Base-by-base conservation (phyloP, 2,329 filamentous ascomycete species). In the Sporothrix curviconia region DNA sequence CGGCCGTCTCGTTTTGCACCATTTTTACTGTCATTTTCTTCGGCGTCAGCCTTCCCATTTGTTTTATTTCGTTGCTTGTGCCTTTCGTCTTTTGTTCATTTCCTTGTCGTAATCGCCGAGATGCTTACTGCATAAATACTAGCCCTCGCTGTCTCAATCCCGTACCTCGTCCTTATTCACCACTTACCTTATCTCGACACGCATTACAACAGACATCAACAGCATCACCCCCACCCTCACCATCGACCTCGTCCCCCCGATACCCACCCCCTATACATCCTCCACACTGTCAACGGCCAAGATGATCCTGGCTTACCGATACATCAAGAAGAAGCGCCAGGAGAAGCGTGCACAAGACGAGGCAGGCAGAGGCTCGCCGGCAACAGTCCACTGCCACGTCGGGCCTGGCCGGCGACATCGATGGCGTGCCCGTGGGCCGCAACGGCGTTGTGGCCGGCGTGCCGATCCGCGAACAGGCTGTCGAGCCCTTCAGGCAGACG, bases 241-340 rank as follows among this genome's bases (percentile, higher is more conserved):
- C 36, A 30, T 34, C 24, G 39, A n/a, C 14, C 8, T 34, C 6
- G 28, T 15, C 15, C 9, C 30, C n/a, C 7, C 19, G 7, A 19
- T 30, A 19, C 19, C 9, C 50, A 22, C 17, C 25, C 17, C 19
- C 42, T 3, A n/a, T 12, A 24, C 46, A 4, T 34, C 3, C 19
- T n/a, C 34, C 34, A 8, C 17, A 7, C 17, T 14, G 17, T 8
- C 6, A 17, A 4, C 19, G 14, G 9, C 14, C 43, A 47, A 7
- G 9, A 70, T 66, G 66, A 64, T 60, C 39, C 14, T 63, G 3
- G 64, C 62, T 8, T 63, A 59, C 56, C 63, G 60, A 30, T 65
- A 63, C 49, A 63, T 61, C 5, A 64, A 58, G 51, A 64, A 58
- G 49, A 63, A 62, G 57, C 58, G 61, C 44, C 57, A 63, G 40